phyloP scores from a whole-genome alignment of 768 basidiomycete species.

The Leccinum broughii region DNA sequence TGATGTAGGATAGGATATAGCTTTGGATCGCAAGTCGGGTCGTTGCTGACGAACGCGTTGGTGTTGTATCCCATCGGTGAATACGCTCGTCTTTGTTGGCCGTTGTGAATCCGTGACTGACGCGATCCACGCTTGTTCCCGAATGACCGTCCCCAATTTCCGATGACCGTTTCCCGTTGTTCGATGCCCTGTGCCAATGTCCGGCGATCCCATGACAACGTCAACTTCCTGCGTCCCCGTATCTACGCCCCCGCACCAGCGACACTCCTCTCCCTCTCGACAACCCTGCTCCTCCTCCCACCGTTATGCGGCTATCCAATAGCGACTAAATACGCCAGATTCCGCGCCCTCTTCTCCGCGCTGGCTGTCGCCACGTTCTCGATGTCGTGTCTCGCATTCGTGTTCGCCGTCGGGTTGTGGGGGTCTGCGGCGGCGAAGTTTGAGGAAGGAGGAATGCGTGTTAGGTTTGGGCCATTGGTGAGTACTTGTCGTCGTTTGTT shows the following conservation, averaged over 20 bases:
- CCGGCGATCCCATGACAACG: background rate
- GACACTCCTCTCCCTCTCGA: background rate
- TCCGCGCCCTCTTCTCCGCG: background rate
- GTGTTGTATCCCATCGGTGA: background rate
- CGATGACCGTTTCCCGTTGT: background rate
- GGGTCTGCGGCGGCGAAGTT: background rate
- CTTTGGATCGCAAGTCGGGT: background rate
- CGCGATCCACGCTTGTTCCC: too few species aligned
- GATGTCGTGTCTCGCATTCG: constrained; percentile 1
- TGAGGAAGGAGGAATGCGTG: background rate
- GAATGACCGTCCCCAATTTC: background rate
- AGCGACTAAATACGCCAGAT: background rate
- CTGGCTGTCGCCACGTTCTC: background rate
- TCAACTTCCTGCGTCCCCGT: background rate
- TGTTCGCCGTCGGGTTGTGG: constrained; percentile 1
- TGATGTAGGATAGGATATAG: background rate
- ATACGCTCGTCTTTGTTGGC: background rate
- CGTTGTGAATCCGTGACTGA: background rate
- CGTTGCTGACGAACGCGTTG: background rate
- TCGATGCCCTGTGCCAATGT: background rate
- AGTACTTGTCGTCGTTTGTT: background rate
- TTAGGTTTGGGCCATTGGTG: constrained; percentile 7
- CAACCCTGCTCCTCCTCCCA: background rate
- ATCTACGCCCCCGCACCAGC: background rate
- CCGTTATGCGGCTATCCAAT: background rate